Base-by-base conservation (phyloP, 2,329 filamentous ascomycete genomes). In the Daldinia sp. region DNA sequence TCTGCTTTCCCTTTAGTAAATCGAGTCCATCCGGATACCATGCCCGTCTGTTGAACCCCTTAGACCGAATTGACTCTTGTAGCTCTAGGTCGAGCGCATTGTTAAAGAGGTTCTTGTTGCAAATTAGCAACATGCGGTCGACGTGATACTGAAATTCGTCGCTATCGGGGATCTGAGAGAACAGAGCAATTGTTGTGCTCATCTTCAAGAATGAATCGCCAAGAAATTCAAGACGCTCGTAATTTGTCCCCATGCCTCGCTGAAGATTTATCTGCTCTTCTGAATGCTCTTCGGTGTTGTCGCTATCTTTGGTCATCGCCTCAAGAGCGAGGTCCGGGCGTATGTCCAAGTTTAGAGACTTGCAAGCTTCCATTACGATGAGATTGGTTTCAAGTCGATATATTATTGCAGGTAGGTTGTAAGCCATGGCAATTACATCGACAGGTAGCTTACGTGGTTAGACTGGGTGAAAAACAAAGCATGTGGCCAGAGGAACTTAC, bases 151-250 rank as follows among this genome's bases (percentile, higher is more conserved):
- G 89, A 55, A 90, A 97, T 76, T 99, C 96, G 71, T 93, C 89
- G 68, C 92, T 89, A 54, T 92, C 87, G 0, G 93, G 93, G 20
- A 92, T 89, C 30, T 89, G 86, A 0, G 91, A 91, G 77, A 92
- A 98, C 0, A 97, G 84, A 0, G 94, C 90, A 60, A 99, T 94
- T 0, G 94, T 95, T 0, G 95, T 98, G 10, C 93, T 93, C 90
- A 98, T 95, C 80, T 99, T 99, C 66, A 99, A 85, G 75, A 98
- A 97, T 37, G 91, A 92, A 78, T 99, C 96, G 0, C 96, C 96
- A 1, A 98, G 85, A 67, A 98, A 97, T 75, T 99, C 96, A 0
- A 98, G 85, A 12, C 96, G 88, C 79, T 99, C 96, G 75, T 99
- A 99, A 74, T 98, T 98, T 42, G 90, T 91, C 1, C 94, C 93